Evolutionary conservation across 208 protist genomes (phyloP).

Genomic region (Trypanosoma vivax): DNA sequence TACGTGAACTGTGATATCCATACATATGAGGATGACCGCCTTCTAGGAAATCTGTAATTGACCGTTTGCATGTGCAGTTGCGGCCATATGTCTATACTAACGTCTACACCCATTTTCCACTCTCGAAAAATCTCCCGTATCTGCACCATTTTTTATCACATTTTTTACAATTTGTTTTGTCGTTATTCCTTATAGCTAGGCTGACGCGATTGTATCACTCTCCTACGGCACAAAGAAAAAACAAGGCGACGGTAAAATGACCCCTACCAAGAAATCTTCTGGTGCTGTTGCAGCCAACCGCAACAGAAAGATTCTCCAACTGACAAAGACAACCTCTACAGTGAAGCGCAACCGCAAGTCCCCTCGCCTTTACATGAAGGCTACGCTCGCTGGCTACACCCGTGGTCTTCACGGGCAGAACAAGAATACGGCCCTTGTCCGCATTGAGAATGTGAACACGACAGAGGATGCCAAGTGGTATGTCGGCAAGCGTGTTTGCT

Average conservation of each 20-base stretch:
- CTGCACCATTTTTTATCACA: constrained; percentile 11
- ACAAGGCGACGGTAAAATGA: constrained; percentile 16
- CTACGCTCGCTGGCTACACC: constrained; percentile 84
- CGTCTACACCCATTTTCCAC: too few species aligned
- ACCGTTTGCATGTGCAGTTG: too few species aligned
- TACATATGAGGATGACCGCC: too few species aligned
- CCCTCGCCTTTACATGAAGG: constrained; percentile 91
- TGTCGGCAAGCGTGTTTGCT: constrained; percentile 98
- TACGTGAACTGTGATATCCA: too few species aligned
- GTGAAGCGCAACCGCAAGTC: constrained; percentile 84
- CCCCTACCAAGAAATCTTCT: constrained; percentile 16
- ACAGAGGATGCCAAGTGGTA: constrained; percentile 96
- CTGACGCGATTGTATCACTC: constrained; percentile 14
- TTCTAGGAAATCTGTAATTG: too few species aligned
- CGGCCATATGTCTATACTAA: too few species aligned
- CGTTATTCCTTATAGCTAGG: constrained; percentile 9
- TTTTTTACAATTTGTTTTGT: constrained; percentile 11
- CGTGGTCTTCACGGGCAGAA: constrained; percentile 91
- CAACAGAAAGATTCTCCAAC: constrained; percentile 89
- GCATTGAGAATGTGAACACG: constrained; percentile 95
- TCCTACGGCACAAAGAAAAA: constrained; percentile 13
- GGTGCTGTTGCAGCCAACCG: constrained; percentile 57
- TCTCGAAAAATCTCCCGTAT: constrained; percentile 1
- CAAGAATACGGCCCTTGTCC: constrained; percentile 92
- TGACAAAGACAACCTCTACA: constrained; percentile 76